Conservation (phyloP, 176 grass and related monocot genomes). For the Dendrocalamus sinicus region DNA sequence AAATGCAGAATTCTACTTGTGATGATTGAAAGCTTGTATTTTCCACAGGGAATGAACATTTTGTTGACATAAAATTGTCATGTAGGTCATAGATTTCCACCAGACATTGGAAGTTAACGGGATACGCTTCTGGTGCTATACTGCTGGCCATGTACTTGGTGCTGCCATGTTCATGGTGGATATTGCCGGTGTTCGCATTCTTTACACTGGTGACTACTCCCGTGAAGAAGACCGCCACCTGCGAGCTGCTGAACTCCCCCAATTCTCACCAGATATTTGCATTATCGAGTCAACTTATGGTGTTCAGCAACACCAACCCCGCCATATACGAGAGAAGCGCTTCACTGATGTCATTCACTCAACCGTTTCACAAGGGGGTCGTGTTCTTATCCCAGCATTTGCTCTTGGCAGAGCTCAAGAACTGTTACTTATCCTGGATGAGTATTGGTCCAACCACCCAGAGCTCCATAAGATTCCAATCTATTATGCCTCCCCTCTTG, state of each 20-base stretch:
- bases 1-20: background rate
- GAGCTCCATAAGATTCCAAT: slow-evolving; percentile 97
- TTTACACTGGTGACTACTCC: slow-evolving; percentile 95
- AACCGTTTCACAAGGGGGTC: slow-evolving; percentile 76
- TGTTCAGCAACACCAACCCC: slow-evolving; percentile 84
- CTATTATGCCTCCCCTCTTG: slow-evolving; percentile 93
- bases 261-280: slow-evolving; percentile 90
- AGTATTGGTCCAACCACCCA: slow-evolving; percentile 91
- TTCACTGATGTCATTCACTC: slow-evolving; percentile 91
- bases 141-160: slow-evolving; percentile 89
- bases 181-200: slow-evolving; percentile 88
- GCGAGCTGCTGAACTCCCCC: slow-evolving; percentile 78
- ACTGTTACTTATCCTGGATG: slow-evolving; percentile 86
- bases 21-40: background rate
- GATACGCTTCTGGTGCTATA: slow-evolving; percentile 99
- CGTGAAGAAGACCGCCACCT: slow-evolving; percentile 92
- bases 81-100: slow-evolving; percentile 96
- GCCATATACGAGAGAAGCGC: slow-evolving; percentile 74
- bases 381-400: slow-evolving; percentile 92
- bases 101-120: slow-evolving; percentile 94
- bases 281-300: slow-evolving; percentile 96
- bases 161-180: slow-evolving; percentile 99
- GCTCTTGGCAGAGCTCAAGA: slow-evolving; percentile 96
- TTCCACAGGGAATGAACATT: background rate
- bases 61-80: slow-evolving; percentile 24